phyloP scores from a whole-genome alignment of 345 rosid species.

The Brassica napus region Da-Ae NC_063447.1:28766501-28767000 shows the following conservation, averaged over 20 bases:
- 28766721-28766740: not conserved
- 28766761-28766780: conserved; percentile 1
- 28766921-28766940: not conserved
- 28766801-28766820: not conserved
- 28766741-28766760: not conserved
- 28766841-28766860: not conserved
- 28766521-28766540: not conserved
- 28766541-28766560: not conserved
- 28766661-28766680: not conserved
- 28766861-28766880: not conserved
- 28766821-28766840: not conserved
- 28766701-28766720: conserved; percentile 1
- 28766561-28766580: not conserved
- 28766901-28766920: not conserved
- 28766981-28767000: not conserved
- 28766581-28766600: not conserved
- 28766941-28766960: not conserved
- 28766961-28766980: not conserved
- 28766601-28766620: not conserved
- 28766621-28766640: not conserved
- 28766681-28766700: conserved; percentile 2
- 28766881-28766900: not conserved
- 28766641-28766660: conserved; percentile 1
- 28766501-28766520: not conserved
- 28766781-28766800: not conserved